A percentile compares a stretch with the other conserved stretches of the same genome.
Evolutionary conservation across 306 rosid genomes (phyloP).

Genomic region (Cicer chorassanicum): DNA sequence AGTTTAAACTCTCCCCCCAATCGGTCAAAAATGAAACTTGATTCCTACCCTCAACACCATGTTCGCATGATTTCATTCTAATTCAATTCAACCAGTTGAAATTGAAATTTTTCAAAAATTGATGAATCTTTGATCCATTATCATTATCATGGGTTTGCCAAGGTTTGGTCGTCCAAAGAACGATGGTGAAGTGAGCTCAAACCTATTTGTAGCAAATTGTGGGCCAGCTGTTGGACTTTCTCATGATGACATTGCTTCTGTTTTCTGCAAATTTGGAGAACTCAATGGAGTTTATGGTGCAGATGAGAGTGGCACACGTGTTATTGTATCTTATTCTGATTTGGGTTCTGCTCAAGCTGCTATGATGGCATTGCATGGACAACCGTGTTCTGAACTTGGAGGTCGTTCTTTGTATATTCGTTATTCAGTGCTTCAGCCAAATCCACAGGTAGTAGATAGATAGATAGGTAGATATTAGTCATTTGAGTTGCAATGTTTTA

Average conservation of each 20-base stretch:
- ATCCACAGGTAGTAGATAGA: constrained; percentile 47
- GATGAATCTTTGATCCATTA: constrained; percentile 22
- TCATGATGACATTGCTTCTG: constrained; percentile 56
- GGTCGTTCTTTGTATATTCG: constrained; percentile 79
- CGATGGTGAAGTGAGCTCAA: constrained; percentile 56
- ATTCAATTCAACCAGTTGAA: not conserved
- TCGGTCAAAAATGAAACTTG: constrained; percentile 29
- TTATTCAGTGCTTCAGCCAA: constrained; percentile 69
- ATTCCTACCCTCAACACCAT: constrained; percentile 8
- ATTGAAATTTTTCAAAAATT: not conserved
- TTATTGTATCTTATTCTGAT: constrained; percentile 64
- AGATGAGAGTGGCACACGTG: constrained; percentile 84
- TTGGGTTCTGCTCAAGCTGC: constrained; percentile 66
- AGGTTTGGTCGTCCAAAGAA: constrained; percentile 71
- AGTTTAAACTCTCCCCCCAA: not conserved
- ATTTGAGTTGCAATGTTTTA: not conserved
- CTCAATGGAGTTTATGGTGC: constrained; percentile 71
- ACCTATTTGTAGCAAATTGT: constrained; percentile 84
- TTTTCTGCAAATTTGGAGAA: constrained; percentile 68
- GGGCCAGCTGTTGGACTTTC: constrained; percentile 79
- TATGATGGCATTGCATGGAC: constrained; percentile 61
- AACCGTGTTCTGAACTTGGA: constrained; percentile 66
- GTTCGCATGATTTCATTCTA: not conserved
- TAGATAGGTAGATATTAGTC: not conserved
- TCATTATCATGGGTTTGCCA: constrained; percentile 52